These are phyloP conservation scores for Kodamaea restingae DNA, from an alignment of 805 yeast species.

Conservation along the genomic window DNA sequence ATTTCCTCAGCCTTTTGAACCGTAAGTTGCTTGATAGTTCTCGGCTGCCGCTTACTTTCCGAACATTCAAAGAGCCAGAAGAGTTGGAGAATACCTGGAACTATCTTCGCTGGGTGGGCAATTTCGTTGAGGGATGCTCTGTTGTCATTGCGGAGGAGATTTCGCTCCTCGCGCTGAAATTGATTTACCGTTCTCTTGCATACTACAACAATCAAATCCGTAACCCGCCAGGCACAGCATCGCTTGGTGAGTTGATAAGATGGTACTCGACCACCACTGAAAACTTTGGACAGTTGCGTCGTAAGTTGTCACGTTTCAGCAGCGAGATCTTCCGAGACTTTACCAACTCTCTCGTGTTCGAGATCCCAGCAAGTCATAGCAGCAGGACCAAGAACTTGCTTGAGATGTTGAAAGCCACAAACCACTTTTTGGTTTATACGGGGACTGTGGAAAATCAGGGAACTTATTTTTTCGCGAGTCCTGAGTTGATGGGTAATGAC, in stretches of 20 bases:
- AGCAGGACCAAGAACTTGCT: slow-evolving; percentile 49
- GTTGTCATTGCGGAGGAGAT: slow-evolving; percentile 77
- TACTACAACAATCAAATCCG: slow-evolving; percentile 69
- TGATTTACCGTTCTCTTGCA: slow-evolving; percentile 63
- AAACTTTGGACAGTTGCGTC: slow-evolving; percentile 68
- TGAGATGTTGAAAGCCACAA: slow-evolving; percentile 55
- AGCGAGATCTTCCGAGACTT: slow-evolving; percentile 63
- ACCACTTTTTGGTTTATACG: slow-evolving; percentile 75
- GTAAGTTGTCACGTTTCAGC: slow-evolving; percentile 78
- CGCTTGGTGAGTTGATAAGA: slow-evolving; percentile 41
- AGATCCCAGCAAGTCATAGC: slow-evolving; percentile 40
- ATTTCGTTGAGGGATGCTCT: slow-evolving; percentile 75
- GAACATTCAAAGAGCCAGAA: slow-evolving; percentile 89
- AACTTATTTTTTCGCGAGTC: slow-evolving; percentile 74
- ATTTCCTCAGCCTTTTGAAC: slow-evolving; percentile 65
- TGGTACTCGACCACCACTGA: slow-evolving; percentile 70
- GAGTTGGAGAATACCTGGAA: slow-evolving; percentile 81
- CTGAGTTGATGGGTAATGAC: slow-evolving; percentile 43
- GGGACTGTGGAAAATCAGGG: slow-evolving; percentile 72
- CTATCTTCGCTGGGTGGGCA: slow-evolving; percentile 71
- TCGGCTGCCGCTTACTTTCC: slow-evolving; percentile 55
- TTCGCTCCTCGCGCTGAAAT: slow-evolving; percentile 56
- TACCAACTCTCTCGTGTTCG: slow-evolving; percentile 66
- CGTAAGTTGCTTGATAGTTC: slow-evolving; percentile 77
- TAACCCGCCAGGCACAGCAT: slow-evolving; percentile 46